Percentiles rank a stretch among this genome's conserved stretches.
These are phyloP conservation scores for Xylaria cubensis DNA, from an alignment of 495 filamentous ascomycete species.

Conservation along the genomic window DNA sequence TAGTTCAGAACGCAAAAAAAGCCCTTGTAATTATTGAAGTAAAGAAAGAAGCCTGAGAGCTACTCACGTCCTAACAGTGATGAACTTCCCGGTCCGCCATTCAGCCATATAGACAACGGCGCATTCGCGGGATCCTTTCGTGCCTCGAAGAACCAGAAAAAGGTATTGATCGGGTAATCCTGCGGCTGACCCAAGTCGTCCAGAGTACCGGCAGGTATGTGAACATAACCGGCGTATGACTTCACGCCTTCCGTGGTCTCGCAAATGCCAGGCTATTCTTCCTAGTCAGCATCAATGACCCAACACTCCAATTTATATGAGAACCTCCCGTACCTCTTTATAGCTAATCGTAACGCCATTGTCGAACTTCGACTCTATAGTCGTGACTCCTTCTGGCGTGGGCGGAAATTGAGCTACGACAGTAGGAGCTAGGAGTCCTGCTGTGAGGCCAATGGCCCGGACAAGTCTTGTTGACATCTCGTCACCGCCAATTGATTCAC, in stretches of 20 bases:
- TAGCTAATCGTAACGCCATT: slow-evolving; percentile 68
- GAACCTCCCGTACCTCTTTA: slow-evolving; percentile 59
- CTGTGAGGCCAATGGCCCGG: slow-evolving; percentile 24
- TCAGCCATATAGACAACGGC: slow-evolving; percentile 43
- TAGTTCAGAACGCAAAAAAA: background rate
- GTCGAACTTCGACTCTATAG: slow-evolving; percentile 63
- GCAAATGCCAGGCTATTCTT: slow-evolving; percentile 40
- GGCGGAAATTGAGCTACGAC: slow-evolving; percentile 62
- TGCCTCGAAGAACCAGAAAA: slow-evolving; percentile 48
- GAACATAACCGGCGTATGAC: slow-evolving; percentile 44
- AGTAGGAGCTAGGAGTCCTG: slow-evolving; percentile 18
- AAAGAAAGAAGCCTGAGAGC: background rate
- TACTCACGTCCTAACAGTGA: slow-evolving; percentile 35
- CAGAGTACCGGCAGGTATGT: slow-evolving; percentile 37
- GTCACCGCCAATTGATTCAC: background rate
- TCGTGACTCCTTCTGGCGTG: slow-evolving; percentile 57
- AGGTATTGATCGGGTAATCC: slow-evolving; percentile 43
- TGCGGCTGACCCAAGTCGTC: slow-evolving; percentile 38
- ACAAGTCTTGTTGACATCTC: background rate
- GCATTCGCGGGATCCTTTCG: slow-evolving; percentile 54
- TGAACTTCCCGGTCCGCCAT: slow-evolving; percentile 41
- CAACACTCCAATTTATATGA: slow-evolving; percentile 5
- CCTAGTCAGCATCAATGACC: background rate
- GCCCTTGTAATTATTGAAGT: background rate
- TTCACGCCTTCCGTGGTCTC: slow-evolving; percentile 43